Conservation (phyloP, 2,329 filamentous ascomycete species). For the Hypoxylon sp. region DNA sequence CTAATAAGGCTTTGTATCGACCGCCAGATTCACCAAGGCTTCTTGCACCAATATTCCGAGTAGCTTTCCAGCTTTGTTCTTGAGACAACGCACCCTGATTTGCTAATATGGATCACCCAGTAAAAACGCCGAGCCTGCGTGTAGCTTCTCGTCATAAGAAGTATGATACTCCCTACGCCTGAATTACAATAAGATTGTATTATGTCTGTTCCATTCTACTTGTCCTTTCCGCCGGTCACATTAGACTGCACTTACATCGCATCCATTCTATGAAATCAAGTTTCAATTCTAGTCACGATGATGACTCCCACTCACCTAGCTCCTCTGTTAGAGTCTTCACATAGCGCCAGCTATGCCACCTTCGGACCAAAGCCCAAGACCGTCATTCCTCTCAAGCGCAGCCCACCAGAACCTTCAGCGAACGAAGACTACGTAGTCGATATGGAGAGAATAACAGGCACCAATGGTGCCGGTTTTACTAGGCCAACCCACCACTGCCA, state of each 20-base stretch:
- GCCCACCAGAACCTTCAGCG: not conserved
- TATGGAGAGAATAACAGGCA: slow-evolving; percentile 19
- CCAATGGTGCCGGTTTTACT: not conserved
- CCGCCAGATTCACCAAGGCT: not conserved
- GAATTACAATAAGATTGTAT: not conserved
- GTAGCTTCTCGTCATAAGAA: slow-evolving; percentile 12
- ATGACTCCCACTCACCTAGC: slow-evolving; percentile 29
- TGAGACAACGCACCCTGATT: slow-evolving; percentile 26
- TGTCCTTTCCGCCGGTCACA: not conserved
- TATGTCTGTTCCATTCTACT: not conserved
- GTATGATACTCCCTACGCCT: not conserved
- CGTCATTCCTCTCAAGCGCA: slow-evolving; percentile 21
- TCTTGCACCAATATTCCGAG: not conserved
- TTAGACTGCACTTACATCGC: not conserved
- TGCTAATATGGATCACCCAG: not conserved
- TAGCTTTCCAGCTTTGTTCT: slow-evolving; percentile 6
- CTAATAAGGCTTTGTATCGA: not conserved
- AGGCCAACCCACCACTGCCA: slow-evolving; percentile 4
- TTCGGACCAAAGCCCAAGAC: slow-evolving; percentile 35
- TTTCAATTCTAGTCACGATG: not conserved
- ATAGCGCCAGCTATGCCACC: slow-evolving; percentile 34
- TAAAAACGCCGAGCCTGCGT: not conserved
- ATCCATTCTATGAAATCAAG: not conserved
- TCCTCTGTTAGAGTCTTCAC: slow-evolving; percentile 35
- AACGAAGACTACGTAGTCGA: slow-evolving; percentile 30